Percentiles rank a stretch among this genome's conserved stretches.
phyloP scores from a whole-genome alignment of 768 basidiomycete species.

The Mycena latifolia region DNA sequence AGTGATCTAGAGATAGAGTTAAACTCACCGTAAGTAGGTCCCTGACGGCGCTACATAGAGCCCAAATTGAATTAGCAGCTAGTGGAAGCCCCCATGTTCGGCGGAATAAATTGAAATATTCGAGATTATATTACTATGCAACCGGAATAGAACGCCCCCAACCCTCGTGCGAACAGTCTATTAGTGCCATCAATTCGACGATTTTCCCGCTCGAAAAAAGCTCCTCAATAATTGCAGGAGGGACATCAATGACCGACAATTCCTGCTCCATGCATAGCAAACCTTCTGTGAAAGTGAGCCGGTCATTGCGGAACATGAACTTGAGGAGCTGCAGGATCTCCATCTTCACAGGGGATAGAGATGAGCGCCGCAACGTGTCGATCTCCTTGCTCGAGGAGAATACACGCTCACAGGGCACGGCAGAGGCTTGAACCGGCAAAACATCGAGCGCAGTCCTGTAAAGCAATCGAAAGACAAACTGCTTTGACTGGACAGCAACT shows the following conservation, averaged over 20 bases:
- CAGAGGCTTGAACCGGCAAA: background rate
- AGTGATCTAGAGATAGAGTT: too few relatives aligned
- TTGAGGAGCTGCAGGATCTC: background rate
- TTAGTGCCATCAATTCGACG: background rate
- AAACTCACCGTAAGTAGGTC: too few relatives aligned
- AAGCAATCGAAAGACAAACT: background rate
- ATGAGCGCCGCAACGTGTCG: background rate
- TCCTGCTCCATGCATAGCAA: background rate
- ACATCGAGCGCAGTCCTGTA: background rate
- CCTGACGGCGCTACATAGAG: too few relatives aligned
- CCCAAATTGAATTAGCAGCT: too few relatives aligned
- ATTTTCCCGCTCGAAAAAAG: background rate
- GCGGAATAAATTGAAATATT: background rate
- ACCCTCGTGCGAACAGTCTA: constrained; percentile 1
- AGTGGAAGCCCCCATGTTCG: too few relatives aligned
- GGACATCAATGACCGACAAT: constrained; percentile 1
- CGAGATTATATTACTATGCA: background rate
- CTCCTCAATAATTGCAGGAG: background rate
- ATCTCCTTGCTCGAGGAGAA: background rate
- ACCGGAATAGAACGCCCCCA: background rate
- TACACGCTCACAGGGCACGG: background rate
- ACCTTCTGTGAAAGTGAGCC: background rate
- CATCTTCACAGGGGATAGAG: background rate
- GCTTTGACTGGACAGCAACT: background rate
- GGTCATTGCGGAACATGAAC: background rate